Percentiles rank a stretch among this genome's conserved stretches.
phyloP scores from a whole-genome alignment of 176 grass and related monocot species.

The Oryza australiensis region DNA sequence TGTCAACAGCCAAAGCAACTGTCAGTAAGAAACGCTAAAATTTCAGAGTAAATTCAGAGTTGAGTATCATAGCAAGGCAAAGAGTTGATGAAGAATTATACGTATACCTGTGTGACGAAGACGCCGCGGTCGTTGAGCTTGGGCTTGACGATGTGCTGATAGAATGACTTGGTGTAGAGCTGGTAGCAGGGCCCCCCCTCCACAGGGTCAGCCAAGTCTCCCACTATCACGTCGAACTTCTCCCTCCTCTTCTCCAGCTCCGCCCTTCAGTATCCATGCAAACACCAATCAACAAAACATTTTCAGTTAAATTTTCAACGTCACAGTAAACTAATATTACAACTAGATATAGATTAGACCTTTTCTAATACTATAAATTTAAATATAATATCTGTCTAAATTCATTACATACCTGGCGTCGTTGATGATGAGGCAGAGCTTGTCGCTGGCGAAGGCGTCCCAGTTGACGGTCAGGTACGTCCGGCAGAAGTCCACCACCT shows the following conservation, averaged over 20 bases:
- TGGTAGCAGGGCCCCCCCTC: conserved; percentile 81
- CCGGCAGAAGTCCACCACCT: conserved; percentile 82
- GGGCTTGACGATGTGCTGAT: conserved; percentile 58
- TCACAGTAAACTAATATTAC: too few species aligned
- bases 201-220: conserved; percentile 75
- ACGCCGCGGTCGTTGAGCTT: conserved; percentile 60
- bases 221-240: conserved; percentile 68
- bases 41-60: background rate
- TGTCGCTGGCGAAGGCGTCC: conserved; percentile 54
- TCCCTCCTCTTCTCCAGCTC: conserved; percentile 67
- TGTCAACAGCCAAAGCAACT: background rate
- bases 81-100: too few species aligned
- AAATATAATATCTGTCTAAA: too few species aligned
- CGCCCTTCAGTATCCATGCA: conserved; percentile 45
- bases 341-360: too few species aligned
- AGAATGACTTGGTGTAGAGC: conserved; percentile 90
- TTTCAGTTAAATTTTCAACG: too few species aligned
- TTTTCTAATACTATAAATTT: too few species aligned
- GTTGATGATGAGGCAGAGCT: conserved; percentile 76
- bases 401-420: conserved; percentile 63
- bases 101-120: conserved; percentile 71
- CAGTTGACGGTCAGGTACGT: conserved; percentile 53
- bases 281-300: background rate
- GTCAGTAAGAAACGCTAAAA: background rate
- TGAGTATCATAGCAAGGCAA: background rate